Percentiles rank a stretch among this genome's conserved stretches.
Evolutionary conservation across 2,329 filamentous ascomycete species (phyloP).

Genomic region (Alternaria alternata): DNA sequence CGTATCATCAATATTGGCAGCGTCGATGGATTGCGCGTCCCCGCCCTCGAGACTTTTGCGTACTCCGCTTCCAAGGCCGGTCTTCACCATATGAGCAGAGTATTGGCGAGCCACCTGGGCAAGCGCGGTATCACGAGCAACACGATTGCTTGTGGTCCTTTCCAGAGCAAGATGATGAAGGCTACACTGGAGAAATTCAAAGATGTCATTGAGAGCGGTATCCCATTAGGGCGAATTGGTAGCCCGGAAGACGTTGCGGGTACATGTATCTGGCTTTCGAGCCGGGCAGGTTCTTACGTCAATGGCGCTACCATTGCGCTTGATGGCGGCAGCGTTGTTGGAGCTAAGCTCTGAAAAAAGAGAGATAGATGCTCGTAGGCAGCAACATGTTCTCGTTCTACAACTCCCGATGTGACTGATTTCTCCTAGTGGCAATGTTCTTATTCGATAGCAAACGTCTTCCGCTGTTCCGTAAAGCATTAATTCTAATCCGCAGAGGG

Average conservation of each 20-base stretch:
- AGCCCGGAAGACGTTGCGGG: constrained; percentile 74
- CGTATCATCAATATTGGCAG: constrained; percentile 72
- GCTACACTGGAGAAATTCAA: constrained; percentile 68
- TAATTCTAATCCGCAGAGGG: no score
- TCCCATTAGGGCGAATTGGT: constrained; percentile 73
- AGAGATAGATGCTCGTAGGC: no score
- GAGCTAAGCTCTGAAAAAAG: constrained; percentile 44
- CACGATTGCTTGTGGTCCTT: constrained; percentile 75
- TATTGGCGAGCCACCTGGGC: constrained; percentile 70
- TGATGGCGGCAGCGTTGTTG: constrained; percentile 52
- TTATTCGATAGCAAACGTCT: no score
- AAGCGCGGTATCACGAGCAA: constrained; percentile 70
- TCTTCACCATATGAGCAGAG: constrained; percentile 69
- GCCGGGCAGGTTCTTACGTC: constrained; percentile 65
- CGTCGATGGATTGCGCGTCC: constrained; percentile 69
- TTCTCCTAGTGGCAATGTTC: no score
- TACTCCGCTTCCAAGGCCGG: constrained; percentile 71
- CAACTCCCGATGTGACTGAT: no score
- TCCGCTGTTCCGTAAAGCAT: no score
- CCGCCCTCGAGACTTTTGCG: constrained; percentile 65
- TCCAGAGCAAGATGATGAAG: constrained; percentile 77
- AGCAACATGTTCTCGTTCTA: no score
- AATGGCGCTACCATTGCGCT: constrained; percentile 55
- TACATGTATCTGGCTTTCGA: constrained; percentile 73
- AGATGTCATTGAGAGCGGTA: constrained; percentile 64